Evolutionary conservation across 805 yeast species (phyloP).

Genomic region (Lachancea sp.): DNA sequence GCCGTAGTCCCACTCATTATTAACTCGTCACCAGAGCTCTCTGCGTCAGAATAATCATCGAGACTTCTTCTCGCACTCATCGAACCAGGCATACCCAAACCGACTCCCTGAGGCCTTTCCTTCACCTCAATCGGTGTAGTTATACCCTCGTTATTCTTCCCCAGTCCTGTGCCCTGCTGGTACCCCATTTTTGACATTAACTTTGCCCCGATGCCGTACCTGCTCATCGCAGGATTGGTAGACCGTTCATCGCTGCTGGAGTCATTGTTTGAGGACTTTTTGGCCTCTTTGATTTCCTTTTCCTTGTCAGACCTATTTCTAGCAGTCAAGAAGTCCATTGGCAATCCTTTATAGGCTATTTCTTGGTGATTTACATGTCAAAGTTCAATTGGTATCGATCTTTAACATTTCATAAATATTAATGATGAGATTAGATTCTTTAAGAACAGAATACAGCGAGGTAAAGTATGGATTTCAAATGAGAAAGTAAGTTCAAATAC

Average conservation of each 20-base stretch:
- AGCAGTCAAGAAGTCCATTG: too few species aligned
- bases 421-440: too few species aligned
- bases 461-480: too few species aligned
- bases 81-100: slow-evolving; percentile 59
- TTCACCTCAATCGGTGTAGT: slow-evolving; percentile 71
- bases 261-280: background rate
- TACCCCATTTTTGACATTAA: slow-evolving; percentile 84
- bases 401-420: too few species aligned
- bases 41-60: slow-evolving; percentile 13
- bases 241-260: background rate
- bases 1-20: background rate
- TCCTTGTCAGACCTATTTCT: background rate
- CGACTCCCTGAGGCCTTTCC: slow-evolving; percentile 58
- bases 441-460: too few species aligned
- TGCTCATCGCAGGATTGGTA: slow-evolving; percentile 16
- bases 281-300: background rate
- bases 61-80: slow-evolving; percentile 20
- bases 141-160: slow-evolving; percentile 65
- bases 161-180: slow-evolving; percentile 78
- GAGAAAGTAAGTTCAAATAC: too few species aligned
- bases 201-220: slow-evolving; percentile 81
- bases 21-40: slow-evolving; percentile 17
- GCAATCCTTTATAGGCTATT: too few species aligned
- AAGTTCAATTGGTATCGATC: too few species aligned
- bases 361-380: too few species aligned